phyloP scores from a whole-genome alignment of 2,329 filamentous ascomycete genomes.

The Metarhizium guizhouense region DNA sequence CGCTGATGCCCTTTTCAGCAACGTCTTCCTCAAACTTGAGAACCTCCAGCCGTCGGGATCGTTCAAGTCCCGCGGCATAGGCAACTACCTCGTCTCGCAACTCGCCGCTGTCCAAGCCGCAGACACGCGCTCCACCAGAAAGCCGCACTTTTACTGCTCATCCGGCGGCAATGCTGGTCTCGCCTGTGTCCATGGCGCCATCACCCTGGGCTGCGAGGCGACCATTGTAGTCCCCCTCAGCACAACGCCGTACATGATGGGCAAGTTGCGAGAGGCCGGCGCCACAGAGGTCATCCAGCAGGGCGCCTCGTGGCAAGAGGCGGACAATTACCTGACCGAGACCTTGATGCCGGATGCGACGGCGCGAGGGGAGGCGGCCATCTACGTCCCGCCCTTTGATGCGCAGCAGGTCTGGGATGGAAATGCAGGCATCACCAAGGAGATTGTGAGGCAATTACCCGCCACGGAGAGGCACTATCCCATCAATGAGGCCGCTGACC shows the following conservation, averaged over 20 bases:
- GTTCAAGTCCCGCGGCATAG: slow-evolving; percentile 74
- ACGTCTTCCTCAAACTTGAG: slow-evolving; percentile 76
- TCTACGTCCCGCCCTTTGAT: slow-evolving; percentile 61
- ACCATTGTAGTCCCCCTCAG: slow-evolving; percentile 64
- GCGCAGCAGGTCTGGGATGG: slow-evolving; percentile 59
- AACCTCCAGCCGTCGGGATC: slow-evolving; percentile 73
- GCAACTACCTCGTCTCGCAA: slow-evolving; percentile 53
- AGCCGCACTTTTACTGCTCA: slow-evolving; percentile 59
- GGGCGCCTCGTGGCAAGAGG: slow-evolving; percentile 60
- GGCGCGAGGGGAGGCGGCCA: slow-evolving; percentile 27
- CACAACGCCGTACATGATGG: slow-evolving; percentile 59
- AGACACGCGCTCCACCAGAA: slow-evolving; percentile 5
- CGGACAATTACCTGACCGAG: slow-evolving; percentile 54
- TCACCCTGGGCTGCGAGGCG: slow-evolving; percentile 48
- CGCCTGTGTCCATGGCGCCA: slow-evolving; percentile 65
- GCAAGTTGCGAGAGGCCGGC: slow-evolving; percentile 56
- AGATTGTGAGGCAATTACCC: slow-evolving; percentile 26
- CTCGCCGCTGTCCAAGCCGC: slow-evolving; percentile 15
- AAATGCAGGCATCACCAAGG: slow-evolving; percentile 45
- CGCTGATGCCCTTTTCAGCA: slow-evolving; percentile 30
- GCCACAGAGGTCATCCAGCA: slow-evolving; percentile 52
- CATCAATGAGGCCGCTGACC: slow-evolving; percentile 48
- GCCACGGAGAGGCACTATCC: slow-evolving; percentile 14
- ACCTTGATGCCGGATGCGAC: slow-evolving; percentile 32
- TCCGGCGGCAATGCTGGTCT: slow-evolving; percentile 75